Base-by-base conservation (phyloP, 2,329 filamentous ascomycete genomes). In the Corynespora cassiicola region DNA sequence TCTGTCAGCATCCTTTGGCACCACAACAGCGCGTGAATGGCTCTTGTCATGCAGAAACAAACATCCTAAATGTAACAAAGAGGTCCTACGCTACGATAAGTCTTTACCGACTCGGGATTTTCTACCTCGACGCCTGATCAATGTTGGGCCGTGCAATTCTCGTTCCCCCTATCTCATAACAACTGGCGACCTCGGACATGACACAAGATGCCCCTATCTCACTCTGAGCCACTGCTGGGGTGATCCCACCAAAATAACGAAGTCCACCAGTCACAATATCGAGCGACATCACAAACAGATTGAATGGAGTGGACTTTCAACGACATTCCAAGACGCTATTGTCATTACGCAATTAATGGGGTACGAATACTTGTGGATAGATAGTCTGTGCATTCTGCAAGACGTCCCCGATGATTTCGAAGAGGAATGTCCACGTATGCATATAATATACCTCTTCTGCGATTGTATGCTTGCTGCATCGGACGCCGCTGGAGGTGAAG, bases 331-430 rank as follows among this genome's bases (percentile, higher is more conserved):
- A 23, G 35, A 39, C 24, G 30, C 41, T 2, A 33, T 44, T 4
- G n/a, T 10, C 8, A 20, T 44, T 18, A 3, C 30, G 6, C 35
- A 29, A 16, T 16, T 18, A 11, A 14, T 44, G n/a, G 31, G 41
- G 6, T 10, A 36, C 5, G 21, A 17, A n/a, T 44, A 44, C 29
- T 9, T 44, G 5, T 44, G 41, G 41, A 44, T 44, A 18, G 41
- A 44, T 25, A 37, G 32, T 20, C 27, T 44, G 7, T 44, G 41
- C 21, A 44, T 44, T 16, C 28, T 44, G 7, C 41, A 39, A n/a
- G n/a, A n/a, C n/a, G n/a, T n/a, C n/a, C n/a, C n/a, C n/a, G n/a
- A n/a, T n/a, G n/a, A n/a, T n/a, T n/a, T 97, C n/a, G n/a, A n/a
- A n/a, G n/a, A n/a, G n/a, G n/a, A n/a, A n/a, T n/a, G n/a, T n/a